Base-by-base conservation (phyloP, 208 protist genomes). In the Lotmaria passim region DNA sequence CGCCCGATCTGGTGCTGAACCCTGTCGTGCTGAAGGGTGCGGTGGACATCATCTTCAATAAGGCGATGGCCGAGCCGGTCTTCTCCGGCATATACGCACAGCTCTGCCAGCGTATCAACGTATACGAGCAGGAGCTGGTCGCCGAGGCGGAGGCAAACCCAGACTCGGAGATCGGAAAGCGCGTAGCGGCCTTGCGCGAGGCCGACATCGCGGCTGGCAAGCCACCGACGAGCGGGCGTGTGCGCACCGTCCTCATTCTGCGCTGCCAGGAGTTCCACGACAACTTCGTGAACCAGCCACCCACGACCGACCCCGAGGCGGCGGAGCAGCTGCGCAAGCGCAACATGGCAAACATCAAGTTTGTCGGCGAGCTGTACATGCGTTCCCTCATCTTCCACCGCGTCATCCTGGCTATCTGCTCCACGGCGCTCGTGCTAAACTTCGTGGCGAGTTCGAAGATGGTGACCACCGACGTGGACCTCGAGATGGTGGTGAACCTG, bases 261-360 rank as follows among this genome's bases (percentile, higher is more conserved):
- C 71, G 81, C 30, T 90, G 82, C 71, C 84, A 90, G 68, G 53
- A 68, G 47, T 89, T 90, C 52, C 77, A 83, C 78, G 65, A 83
- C 56, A 60, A 78, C 38, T 90, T 87, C 36, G 61, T 76, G 6
- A 63, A 74, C 24, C 79, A 93, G 59, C 65, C 48, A 19, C 58
- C 72, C 7, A 66, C 78, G 5, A 47, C 76, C 12, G 73, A 84
- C 59, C 78, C 85, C 10, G 89, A 93, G 39, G 75, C 77, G 28
- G 76, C 77, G 36, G 86, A 95, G 62, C 81, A 80, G 65, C 68
- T 94, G 41, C 87, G 88, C 26, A 89, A 90, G 63, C 81, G 82
- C 15, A 94, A 95, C 71, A 90, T 96, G 79, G 82, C 90, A 28
- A 96, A 96, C 76, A 95, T 95, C 73, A 94, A 94, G 65, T 96